Base-by-base conservation (phyloP, 1,284 basidiomycete species). In the Rhodotorula sp. region DNA sequence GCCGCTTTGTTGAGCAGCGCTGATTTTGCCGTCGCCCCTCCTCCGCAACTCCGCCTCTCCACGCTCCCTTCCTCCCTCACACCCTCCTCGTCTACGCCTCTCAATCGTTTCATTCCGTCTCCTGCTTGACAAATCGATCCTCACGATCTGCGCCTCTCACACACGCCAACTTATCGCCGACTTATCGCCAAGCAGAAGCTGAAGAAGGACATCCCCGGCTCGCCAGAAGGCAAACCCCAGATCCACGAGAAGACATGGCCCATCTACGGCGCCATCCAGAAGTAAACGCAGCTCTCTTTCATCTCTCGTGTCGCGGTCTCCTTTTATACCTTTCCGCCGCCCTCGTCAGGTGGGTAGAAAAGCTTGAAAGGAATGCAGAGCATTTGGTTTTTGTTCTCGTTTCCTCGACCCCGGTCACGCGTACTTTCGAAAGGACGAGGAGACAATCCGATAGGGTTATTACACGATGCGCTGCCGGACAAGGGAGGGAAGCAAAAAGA, bases 181-280 rank as follows among this genome's bases (percentile, higher is more conserved):
- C n/a, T n/a, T n/a, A n/a, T n/a, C n/a, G n/a, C n/a, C 36, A 54
- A 55, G 59, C 79, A 96, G 94, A 93, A 92, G 77, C 85, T 98
- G 66, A 87, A 85, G 64, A 99, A 99, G 84, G 89, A 86, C 67
- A 96, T 99, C 75, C 95, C 96, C 46, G 94, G 94, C 29, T 84
- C 92, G 62, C 91, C 95, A 72, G 86, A 85, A 77, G 92, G 91
- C 76, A 85, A 92, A 82, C 85, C 86, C 56, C 94, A 88, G 73
- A 88, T 99, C 79, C 92, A 98, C 81, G 94, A 98, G 80, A 87
- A 94, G 81, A 85, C 88, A 82, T 90, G 74, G 72, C 71, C 76
- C 52, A 71, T 77, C 59, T 77, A 76, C 66, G 68, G 67, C 29
- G 70, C 74, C 36, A 76, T 76, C 59, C 75, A 76, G 62, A 77